Base-by-base conservation (phyloP, 2,329 filamentous ascomycete species). In the Fusarium nanum region DNA sequence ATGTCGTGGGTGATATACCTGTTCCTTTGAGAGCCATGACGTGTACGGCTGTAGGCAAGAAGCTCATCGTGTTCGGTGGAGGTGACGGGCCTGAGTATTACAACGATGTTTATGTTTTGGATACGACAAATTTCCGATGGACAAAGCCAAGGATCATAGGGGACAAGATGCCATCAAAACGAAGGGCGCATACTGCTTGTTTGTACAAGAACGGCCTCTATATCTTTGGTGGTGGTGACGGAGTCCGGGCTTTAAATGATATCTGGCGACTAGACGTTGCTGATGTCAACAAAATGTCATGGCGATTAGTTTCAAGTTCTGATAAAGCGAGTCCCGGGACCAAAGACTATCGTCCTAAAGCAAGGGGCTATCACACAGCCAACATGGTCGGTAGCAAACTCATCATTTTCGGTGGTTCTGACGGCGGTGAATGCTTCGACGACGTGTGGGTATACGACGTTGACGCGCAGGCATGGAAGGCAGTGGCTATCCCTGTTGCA, bases 371-470 rank as follows among this genome's bases (percentile, higher is more conserved):
- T 76, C 90, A 92, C 77, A 92, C 90, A 7, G 89, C 90, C 68
- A 92, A 92, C 76, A 91, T 92, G 86, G 89, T 92, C 45, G 89
- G 89, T 68, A 86, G 86, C 78, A 92, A 92, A 80, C 86, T 92
- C 66, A 91, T 92, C 77, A 89, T 92, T 73, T 92, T 87, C 76
- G 90, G 90, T 41, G 90, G 90, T 34, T 91, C 88, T 5, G 90
- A 92, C 76, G 90, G 90, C 69, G 88, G 88, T 54, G 89, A 92
- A 78, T 92, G 90, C 79, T 92, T 92, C 79, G 86, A 89, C 76
- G 90, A 92, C 74, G 89, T 92, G 42, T 92, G 90, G 90, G 87
- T 92, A 30, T 92, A 91, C 79, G 89, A 92, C 76, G 86, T 91
- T 8, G 89, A 92, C 53, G 85, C 83, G 41, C 83, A 86, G 61